phyloP scores from a whole-genome alignment of 2,329 filamentous ascomycete genomes.

The Ambrosiella beaveri region DNA sequence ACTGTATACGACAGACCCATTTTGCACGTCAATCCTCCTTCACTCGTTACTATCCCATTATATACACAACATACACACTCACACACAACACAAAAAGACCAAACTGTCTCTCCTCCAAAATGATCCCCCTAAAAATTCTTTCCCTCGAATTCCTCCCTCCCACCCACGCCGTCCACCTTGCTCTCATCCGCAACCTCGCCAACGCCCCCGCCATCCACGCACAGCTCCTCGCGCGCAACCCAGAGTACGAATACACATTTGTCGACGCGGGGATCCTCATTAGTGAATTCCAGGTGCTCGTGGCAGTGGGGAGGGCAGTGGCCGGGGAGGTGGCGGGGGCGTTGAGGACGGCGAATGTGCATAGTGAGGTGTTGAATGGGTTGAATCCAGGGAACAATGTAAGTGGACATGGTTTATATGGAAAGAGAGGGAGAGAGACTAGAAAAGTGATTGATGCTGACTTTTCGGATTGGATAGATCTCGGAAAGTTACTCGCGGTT shows the following conservation, averaged over 20 bases:
- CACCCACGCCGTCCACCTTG: conserved; percentile 50
- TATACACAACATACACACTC: neutral
- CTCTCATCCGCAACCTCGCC: conserved; percentile 55
- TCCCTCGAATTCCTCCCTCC: conserved; percentile 58
- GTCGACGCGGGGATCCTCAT: conserved; percentile 69
- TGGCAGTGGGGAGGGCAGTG: conserved; percentile 62
- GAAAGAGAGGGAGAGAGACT: neutral
- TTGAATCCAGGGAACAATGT: conserved; percentile 74
- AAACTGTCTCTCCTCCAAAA: neutral
- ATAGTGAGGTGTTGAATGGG: conserved; percentile 72
- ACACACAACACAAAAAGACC: neutral
- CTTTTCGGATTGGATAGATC: conserved; percentile 39
- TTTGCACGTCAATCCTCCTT: neutral
- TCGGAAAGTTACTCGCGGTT: conserved; percentile 80
- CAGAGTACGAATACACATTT: conserved; percentile 82
- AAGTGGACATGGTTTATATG: conserved; percentile 10
- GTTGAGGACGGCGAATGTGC: conserved; percentile 67
- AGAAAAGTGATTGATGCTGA: neutral
- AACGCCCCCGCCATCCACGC: conserved; percentile 65
- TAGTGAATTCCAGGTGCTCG: conserved; percentile 54
- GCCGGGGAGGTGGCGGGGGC: conserved; percentile 42
- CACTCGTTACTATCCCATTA: neutral
- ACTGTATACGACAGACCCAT: neutral
- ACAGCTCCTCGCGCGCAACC: conserved; percentile 71
- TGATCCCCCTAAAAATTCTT: conserved; percentile 41